phyloP scores from a whole-genome alignment of 345 rosid genomes.

The Acer saccharum region DNA sequence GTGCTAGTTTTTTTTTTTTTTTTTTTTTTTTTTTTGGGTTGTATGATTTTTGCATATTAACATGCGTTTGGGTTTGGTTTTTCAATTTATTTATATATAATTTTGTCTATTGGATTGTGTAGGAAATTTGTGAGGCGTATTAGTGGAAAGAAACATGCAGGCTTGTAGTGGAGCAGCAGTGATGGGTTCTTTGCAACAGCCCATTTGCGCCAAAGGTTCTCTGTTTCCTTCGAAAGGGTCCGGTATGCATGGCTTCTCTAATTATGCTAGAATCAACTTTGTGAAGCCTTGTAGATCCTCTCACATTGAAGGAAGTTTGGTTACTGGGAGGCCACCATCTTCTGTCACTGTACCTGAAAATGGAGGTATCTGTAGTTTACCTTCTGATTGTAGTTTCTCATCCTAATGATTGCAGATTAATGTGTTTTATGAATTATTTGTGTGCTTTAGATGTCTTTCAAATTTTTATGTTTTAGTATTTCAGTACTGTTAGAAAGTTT shows the following conservation, averaged over 20 bases:
- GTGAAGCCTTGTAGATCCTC: constrained; percentile 43
- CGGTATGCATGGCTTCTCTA: constrained; percentile 35
- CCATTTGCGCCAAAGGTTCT: constrained; percentile 41
- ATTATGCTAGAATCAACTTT: constrained; percentile 41
- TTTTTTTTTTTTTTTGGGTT: neutral
- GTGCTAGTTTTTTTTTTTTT: too few species aligned
- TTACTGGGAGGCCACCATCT: constrained; percentile 51
- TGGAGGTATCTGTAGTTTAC: constrained; percentile 40
- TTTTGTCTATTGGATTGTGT: neutral
- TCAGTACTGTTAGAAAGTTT: neutral
- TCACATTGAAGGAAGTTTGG: constrained; percentile 46
- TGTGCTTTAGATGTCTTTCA: neutral
- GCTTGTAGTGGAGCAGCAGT: constrained; percentile 54
- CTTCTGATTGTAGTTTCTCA: neutral
- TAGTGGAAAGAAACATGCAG: constrained; percentile 39
- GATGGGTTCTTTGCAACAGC: constrained; percentile 64
- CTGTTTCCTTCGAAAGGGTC: constrained; percentile 34
- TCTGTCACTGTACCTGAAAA: constrained; percentile 55
- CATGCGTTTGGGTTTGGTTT: neutral
- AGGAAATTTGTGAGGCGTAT: constrained; percentile 5
- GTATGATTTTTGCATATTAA: neutral
- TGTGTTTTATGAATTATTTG: neutral
- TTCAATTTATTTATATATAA: too few species aligned
- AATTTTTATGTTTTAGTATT: neutral
- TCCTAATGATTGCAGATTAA: neutral